These are phyloP conservation scores for Nemania sp. DNA, from an alignment of 2,329 filamentous ascomycete genomes.

Conservation along the genomic window DNA sequence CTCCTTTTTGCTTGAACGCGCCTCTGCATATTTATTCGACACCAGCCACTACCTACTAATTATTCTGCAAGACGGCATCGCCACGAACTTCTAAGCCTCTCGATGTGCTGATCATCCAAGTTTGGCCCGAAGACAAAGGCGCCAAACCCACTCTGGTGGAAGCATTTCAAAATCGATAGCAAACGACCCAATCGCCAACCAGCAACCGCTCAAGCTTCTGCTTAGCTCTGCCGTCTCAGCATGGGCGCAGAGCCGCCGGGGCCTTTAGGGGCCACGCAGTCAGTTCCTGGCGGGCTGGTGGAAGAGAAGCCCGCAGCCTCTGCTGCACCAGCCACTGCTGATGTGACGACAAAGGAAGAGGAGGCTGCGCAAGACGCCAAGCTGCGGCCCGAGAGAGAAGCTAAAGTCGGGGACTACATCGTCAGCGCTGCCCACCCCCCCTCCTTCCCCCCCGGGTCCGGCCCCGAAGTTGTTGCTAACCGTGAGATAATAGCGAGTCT, in stretches of 20 bases:
- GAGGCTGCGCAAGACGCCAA: constrained; percentile 43
- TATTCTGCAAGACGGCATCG: neutral
- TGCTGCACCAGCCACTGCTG: neutral
- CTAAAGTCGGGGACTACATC: constrained; percentile 51
- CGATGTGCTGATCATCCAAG: neutral
- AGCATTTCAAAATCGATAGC: neutral
- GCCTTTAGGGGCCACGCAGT: neutral
- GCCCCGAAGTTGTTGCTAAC: constrained; percentile 19
- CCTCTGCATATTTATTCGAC: too few relatives aligned
- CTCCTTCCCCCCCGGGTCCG: too few relatives aligned
- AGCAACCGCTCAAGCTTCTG: neutral
- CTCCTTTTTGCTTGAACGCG: too few relatives aligned
- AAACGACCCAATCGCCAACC: neutral
- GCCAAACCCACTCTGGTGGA: neutral
- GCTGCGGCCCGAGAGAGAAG: constrained; percentile 50
- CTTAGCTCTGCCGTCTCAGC: neutral
- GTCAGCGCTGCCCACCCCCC: constrained; percentile 29
- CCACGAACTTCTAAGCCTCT: neutral
- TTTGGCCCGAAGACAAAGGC: neutral
- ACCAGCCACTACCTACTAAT: too few relatives aligned
- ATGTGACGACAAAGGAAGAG: constrained; percentile 33
- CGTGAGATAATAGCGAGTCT: constrained; percentile 51
- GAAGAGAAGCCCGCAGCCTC: constrained; percentile 13
- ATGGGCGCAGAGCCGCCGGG: constrained; percentile 32
- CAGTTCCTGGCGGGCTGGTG: constrained; percentile 5